Conservation (phyloP, 2,329 filamentous ascomycete species). For the Aureobasidium zeae region DNA sequence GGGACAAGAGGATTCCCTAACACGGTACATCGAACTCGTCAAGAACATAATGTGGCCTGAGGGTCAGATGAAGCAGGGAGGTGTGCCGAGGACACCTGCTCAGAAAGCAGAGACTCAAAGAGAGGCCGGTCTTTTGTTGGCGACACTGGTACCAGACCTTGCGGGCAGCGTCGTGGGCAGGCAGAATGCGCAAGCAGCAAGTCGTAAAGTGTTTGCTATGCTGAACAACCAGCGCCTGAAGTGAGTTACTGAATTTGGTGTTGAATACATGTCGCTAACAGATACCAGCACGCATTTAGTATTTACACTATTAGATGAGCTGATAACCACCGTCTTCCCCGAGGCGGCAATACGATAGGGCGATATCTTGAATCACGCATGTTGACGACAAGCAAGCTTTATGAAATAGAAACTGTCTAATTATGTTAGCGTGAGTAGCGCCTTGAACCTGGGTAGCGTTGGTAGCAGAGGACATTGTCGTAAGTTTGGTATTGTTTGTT, state of each 20-base stretch:
- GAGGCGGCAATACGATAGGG: conserved; percentile 21
- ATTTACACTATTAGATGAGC: conserved; percentile 42
- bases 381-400: too few species aligned
- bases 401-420: too few species aligned
- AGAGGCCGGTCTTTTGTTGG: conserved; percentile 82
- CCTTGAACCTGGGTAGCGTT: too few species aligned
- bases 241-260: conserved; percentile 44
- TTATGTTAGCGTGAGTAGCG: too few species aligned
- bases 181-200: conserved; percentile 82
- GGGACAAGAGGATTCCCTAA: conserved; percentile 66
- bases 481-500: too few species aligned
- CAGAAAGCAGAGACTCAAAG: conserved; percentile 74
- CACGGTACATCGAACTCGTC: conserved; percentile 65
- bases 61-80: conserved; percentile 45
- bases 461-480: too few species aligned
- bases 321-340: conserved; percentile 38
- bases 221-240: conserved; percentile 87
- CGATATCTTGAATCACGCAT: too few species aligned
- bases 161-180: conserved; percentile 88
- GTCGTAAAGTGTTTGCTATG: conserved; percentile 77
- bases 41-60: conserved; percentile 73
- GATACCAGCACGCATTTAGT: conserved; percentile 38
- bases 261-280: conserved; percentile 21
- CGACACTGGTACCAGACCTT: conserved; percentile 80
- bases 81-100: conserved; percentile 50